Evolutionary conservation across 495 filamentous ascomycete species (phyloP), one percentile per base, ranked within the genome.

Genomic region (Entonaema liquescens): DNA sequence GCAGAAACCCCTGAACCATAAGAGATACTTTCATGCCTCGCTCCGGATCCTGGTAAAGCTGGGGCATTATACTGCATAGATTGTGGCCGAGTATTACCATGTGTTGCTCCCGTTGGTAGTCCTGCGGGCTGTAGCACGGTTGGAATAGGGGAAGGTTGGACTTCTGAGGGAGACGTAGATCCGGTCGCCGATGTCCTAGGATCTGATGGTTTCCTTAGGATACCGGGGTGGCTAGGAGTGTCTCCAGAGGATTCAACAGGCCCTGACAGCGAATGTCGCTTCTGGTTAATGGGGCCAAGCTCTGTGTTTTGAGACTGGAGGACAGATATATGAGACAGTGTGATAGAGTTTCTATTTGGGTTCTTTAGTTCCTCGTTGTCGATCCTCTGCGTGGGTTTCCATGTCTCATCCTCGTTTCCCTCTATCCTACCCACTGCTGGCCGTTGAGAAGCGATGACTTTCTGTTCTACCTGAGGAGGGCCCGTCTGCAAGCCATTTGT

Each of bases 341-440:
- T 40, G 54, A 73, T 65, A 1, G 74, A 69, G 19, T 56, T 40
- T 17, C 65, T 69, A 25, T 67, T 63, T 12, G 49, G 12, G 29
- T 58, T 62, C 15, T 66, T 65, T 17, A 9, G n/a, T 33, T 54
- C 68, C 23, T 73, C 68, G 3, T 53, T 53, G 15, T 19, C 25
- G 25, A 60, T 38, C 5, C 53, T 62, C 6, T 64, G 67, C 1
- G 72, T 38, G 6, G 80, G 76, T 23, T 77, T 79, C 60, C 77
- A 81, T 11, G 80, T 77, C 50, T 78, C 73, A 40, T 78, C 79
- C 50, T 70, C 71, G 52, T 65, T 73, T 38, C 74, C 70, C 4
- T 67, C 44, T 42, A 49, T 25, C 12, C 54, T 55, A n/a, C n/a
- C 23, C 25, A 58, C 69, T 1, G 29, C 21, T 19, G 66, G 62